Conservation (phyloP, 371 early-diverging fungal species). For the Smittium mucronatum region DNA sequence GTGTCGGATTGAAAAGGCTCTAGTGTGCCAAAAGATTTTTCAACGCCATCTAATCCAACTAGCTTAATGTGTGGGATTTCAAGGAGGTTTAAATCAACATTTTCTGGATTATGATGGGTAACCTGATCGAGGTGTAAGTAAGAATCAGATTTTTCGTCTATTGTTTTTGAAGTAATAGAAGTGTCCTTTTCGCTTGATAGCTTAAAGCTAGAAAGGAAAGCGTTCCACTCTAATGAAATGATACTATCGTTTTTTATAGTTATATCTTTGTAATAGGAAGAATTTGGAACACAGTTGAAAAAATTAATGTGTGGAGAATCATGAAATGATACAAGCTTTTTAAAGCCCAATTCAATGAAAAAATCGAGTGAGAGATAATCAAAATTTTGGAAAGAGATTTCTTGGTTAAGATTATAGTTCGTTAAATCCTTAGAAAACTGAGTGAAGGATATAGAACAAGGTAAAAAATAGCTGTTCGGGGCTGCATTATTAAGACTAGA, state of each 20-base stretch:
- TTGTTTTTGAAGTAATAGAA: slow-evolving; percentile 25
- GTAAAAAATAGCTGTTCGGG: background rate
- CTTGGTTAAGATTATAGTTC: background rate
- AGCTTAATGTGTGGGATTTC: slow-evolving; percentile 17
- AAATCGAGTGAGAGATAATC: background rate
- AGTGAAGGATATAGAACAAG: background rate
- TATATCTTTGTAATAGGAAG: slow-evolving; percentile 76
- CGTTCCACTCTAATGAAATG: slow-evolving; percentile 75
- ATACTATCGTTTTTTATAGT: slow-evolving; percentile 81
- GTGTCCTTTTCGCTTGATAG: slow-evolving; percentile 50
- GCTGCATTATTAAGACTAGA: background rate
- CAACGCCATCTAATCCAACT: slow-evolving; percentile 14
- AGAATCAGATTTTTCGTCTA: slow-evolving; percentile 13
- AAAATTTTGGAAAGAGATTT: background rate
- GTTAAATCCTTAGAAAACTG: background rate
- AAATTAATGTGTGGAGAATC: slow-evolving; percentile 58
- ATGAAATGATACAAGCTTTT: slow-evolving; percentile 11
- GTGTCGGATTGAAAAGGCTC: slow-evolving; percentile 40
- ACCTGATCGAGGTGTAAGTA: too few species aligned
- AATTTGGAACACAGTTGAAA: slow-evolving; percentile 84
- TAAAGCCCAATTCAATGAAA: background rate
- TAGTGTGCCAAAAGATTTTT: slow-evolving; percentile 16
- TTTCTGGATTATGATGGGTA: background rate
- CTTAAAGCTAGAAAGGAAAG: slow-evolving; percentile 51
- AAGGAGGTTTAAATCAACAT: slow-evolving; percentile 17